These are phyloP conservation scores for Solanum tarijense DNA, from an alignment of 257 asterid species.

Conservation along the genomic window DNA sequence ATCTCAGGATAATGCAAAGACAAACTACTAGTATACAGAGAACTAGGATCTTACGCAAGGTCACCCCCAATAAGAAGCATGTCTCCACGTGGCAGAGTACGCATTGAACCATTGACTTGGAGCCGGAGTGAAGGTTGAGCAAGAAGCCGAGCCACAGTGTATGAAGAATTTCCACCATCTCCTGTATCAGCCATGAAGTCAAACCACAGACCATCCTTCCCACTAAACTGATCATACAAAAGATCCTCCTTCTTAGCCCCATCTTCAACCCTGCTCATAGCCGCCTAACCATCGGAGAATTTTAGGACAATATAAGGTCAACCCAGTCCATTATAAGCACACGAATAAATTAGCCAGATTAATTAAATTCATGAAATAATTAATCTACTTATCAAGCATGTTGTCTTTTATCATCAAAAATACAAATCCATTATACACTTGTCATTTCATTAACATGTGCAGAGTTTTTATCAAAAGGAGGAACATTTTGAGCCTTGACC, in stretches of 20 bases:
- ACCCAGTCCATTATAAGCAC: neutral
- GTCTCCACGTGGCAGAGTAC: conserved; percentile 68
- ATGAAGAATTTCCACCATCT: conserved; percentile 96
- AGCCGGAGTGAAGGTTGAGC: conserved; percentile 79
- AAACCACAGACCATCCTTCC: conserved; percentile 86
- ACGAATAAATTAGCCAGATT: neutral
- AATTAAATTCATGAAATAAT: neutral
- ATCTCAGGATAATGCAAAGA: neutral
- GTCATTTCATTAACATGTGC: neutral
- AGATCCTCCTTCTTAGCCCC: conserved; percentile 74
- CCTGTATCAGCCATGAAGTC: conserved; percentile 99
- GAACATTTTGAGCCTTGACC: neutral
- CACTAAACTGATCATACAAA: conserved; percentile 78
- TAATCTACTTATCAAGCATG: neutral
- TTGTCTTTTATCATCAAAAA: neutral
- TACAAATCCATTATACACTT: neutral
- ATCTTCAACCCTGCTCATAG: conserved; percentile 87
- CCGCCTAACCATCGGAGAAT: conserved; percentile 48
- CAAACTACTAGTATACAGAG: neutral
- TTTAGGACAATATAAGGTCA: neutral
- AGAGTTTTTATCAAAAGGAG: neutral
- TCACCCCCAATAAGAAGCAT: conserved; percentile 98
- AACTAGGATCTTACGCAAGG: conserved; percentile 77
- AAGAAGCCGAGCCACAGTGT: conserved; percentile 81
- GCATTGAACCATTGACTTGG: conserved; percentile 36